A percentile compares a stretch with the other conserved stretches of the same genome.
Evolutionary conservation across 768 basidiomycete species (phyloP).

Genomic region (Xerocomellus amylosporus): DNA sequence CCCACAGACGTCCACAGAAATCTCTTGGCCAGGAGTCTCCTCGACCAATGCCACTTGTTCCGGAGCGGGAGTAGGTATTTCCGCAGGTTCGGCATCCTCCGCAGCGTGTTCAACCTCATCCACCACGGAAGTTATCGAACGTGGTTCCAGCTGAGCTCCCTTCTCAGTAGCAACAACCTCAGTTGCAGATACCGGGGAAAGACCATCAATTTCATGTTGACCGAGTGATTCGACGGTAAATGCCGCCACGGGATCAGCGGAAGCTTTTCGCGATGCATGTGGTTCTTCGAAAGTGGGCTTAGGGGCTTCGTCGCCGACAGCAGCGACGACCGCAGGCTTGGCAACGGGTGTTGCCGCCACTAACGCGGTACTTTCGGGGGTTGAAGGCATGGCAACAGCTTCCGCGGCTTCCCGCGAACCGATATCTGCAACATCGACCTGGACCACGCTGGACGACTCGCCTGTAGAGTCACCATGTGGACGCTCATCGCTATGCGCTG

Average conservation of each 20-base stretch:
- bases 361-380: neutral
- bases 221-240: slow-evolving; percentile 6
- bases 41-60: slow-evolving; percentile 12
- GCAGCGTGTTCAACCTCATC: slow-evolving; percentile 8
- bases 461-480: neutral
- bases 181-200: neutral
- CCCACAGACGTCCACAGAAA: neutral
- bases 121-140: neutral
- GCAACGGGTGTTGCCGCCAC: neutral
- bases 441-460: neutral
- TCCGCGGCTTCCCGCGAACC: slow-evolving; percentile 3
- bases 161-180: slow-evolving; percentile 9
- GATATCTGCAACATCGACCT: slow-evolving; percentile 1
- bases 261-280: slow-evolving; percentile 1
- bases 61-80: slow-evolving; percentile 11
- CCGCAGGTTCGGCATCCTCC: slow-evolving; percentile 11
- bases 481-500: neutral
- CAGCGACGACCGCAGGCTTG: neutral
- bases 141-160: slow-evolving; percentile 11
- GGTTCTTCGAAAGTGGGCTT: slow-evolving; percentile 1
- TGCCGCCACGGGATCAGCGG: slow-evolving; percentile 5
- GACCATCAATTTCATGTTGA: slow-evolving; percentile 3
- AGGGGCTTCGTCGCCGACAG: neutral
- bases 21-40: slow-evolving; percentile 16
- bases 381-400: neutral